Base-by-base conservation (phyloP, 495 filamentous ascomycete species). In the Niebla homalea region DNA sequence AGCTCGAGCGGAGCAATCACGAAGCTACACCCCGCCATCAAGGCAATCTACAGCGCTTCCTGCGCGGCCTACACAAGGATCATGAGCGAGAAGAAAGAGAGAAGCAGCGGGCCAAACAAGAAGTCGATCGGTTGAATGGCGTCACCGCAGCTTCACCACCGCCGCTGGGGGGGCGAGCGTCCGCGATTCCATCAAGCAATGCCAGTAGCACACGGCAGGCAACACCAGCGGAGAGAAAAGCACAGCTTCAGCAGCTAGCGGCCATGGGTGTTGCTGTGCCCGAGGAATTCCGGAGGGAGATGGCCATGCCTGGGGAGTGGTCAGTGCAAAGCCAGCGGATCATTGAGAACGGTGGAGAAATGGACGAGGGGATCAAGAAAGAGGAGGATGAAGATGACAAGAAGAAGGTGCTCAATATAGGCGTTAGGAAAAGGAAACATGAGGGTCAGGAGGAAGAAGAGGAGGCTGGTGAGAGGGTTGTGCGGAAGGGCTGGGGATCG, bases 281-380 rank as follows among this genome's bases (percentile, higher is more conserved):
- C 11, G 80, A 88, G 25, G 83, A 90, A 57, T 79, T 80, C 55
- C 70, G 87, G 46, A 65, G 71, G 6, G 83, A 88, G 48, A 80
- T 95, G 79, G 88, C 88, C 4, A 74, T 95, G 70, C 81, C 81
- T n/a, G 87, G 92, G 19, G 84, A 92, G 41, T 99, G 92, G 92
- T 75, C 85, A 58, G 83, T 81, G 6, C 76, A 85, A 1, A 73
- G 76, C 3, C 77, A 81, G 60, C 69, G 56, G 41, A 59, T 73
- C 19, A 62, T 81, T 23, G 59, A 64, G 37, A 52, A 60, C 10
- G 57, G 54, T 12, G 20, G 20, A 45, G 26, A 19, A 2, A 25
- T 25, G 15, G 21, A 20, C 12, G 19, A 21, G 16, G 21, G 10
- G 42, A 41, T 57, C 46, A 52, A 57, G 36, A 50, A 58, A 43